phyloP scores from a whole-genome alignment of 345 rosid species.

The Eucalyptus fibrosa region DNA sequence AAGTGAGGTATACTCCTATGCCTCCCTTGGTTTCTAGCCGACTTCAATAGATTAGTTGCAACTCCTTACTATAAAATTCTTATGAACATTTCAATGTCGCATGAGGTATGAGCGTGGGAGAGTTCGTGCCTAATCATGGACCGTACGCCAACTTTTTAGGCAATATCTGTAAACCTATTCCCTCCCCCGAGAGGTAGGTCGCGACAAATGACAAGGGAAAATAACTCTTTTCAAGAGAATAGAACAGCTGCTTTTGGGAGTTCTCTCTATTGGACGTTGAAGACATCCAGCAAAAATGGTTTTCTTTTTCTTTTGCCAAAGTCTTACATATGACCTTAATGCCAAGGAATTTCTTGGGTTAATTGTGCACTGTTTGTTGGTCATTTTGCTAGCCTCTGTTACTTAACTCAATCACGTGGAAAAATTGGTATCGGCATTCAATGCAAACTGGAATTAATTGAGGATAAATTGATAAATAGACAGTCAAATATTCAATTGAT shows the following conservation, averaged over 20 bases:
- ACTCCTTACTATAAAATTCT: too few species aligned
- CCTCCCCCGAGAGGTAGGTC: too few species aligned
- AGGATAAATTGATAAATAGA: not conserved
- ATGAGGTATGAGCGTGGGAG: rapidly evolving
- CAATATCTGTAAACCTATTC: too few species aligned
- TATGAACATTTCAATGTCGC: rapidly evolving
- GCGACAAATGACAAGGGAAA: too few species aligned
- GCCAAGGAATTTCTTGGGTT: not conserved
- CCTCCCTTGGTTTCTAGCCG: rapidly evolving
- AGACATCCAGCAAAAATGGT: too few species aligned
- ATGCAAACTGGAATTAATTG: not conserved
- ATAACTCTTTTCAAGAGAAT: too few species aligned
- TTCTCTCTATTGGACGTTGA: too few species aligned
- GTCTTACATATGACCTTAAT: not conserved
- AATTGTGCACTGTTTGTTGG: not conserved
- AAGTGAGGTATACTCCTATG: too few species aligned
- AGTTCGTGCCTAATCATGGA: too few species aligned
- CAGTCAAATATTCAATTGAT: not conserved
- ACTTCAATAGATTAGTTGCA: rapidly evolving
- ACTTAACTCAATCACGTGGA: not conserved
- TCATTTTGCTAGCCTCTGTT: not conserved
- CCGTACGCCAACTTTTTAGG: rapidly evolving
- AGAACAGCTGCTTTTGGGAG: too few species aligned
- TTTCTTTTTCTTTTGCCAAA: not conserved
- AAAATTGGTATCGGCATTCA: not conserved